Evolutionary conservation across 176 grass and related monocot genomes (phyloP).

Genomic region (Aegilops speltoides): DNA sequence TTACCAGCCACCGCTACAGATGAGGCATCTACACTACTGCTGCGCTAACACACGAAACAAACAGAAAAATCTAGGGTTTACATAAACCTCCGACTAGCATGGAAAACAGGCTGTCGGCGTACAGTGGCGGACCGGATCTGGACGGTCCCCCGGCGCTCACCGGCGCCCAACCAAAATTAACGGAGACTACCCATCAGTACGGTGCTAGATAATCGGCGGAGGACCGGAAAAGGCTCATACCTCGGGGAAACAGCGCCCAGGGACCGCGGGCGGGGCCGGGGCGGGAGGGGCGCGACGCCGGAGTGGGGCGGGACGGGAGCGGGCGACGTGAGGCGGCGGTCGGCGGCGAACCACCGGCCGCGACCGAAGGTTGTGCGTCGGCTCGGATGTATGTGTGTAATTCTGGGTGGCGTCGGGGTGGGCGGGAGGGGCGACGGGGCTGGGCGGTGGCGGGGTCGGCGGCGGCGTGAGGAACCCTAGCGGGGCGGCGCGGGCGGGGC

Average conservation of each 20-base stretch:
- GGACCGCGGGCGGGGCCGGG: neutral
- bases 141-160: neutral
- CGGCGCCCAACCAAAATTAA: neutral
- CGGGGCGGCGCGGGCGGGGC: neutral
- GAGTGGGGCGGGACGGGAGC: neutral
- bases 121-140: neutral
- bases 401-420: neutral
- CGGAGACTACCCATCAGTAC: neutral
- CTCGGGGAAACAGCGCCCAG: neutral
- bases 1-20: neutral
- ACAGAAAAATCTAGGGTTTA: neutral
- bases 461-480: neutral
- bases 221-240: neutral
- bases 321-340: neutral
- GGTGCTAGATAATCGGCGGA: neutral
- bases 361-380: neutral
- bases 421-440: neutral
- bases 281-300: neutral
- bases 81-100: neutral
- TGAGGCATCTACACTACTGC: neutral
- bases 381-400: neutral
- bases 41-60: neutral
- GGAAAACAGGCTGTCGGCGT: neutral
- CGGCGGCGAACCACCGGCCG: neutral
- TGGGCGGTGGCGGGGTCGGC: neutral